Evolutionary conservation across 495 filamentous ascomycete genomes (phyloP), one percentile per base, ranked within the genome.

Genomic region (Aspergillus sparsus): DNA sequence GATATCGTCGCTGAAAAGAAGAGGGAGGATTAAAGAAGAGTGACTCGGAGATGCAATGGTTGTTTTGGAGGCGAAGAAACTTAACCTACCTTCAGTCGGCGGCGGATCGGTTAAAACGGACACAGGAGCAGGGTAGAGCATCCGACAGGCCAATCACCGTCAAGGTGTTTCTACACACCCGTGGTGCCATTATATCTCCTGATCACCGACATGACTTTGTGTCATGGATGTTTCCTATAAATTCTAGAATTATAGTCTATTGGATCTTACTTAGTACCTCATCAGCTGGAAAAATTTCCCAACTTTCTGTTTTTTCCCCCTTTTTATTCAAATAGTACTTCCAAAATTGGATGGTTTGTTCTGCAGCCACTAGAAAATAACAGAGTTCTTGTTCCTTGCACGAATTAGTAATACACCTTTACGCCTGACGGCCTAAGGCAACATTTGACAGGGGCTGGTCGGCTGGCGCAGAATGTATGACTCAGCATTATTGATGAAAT

Each of bases 161-260:
- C 27, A 13, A 74, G 62, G 68, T 66, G 71, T 80, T 80, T 81
- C 68, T 70, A 77, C 66, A 70, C 68, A 72, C 5, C 33, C 53
- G 68, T 78, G 74, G 74, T 69, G 67, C 74, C 74, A 77, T 63
- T 61, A 18, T 36, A 18, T 57, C 58, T 63, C 46, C 65, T 62
- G 57, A 64, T 51, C 50, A 31, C 57, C 45, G 39, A 47, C 54
- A 9, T 8, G n/a, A 21, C 44, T 9, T 47, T 21, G 27, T n/a
- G 27, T n/a, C 15, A 47, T 7, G 21, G 21, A 3, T 27, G 21
- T 27, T 27, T 27, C 21, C 21, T 27, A 27, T 27, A 1, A 27
- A 27, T 27, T 27, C 3, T 27, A 3, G 21, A 27, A 27, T 1
- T 27, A 27, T 27, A 27, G 3, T 27, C n/a, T 27, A 27, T 27